These are phyloP conservation scores for Capronia americana DNA, from an alignment of 2,329 filamentous ascomycete species.

Conservation along the genomic window DNA sequence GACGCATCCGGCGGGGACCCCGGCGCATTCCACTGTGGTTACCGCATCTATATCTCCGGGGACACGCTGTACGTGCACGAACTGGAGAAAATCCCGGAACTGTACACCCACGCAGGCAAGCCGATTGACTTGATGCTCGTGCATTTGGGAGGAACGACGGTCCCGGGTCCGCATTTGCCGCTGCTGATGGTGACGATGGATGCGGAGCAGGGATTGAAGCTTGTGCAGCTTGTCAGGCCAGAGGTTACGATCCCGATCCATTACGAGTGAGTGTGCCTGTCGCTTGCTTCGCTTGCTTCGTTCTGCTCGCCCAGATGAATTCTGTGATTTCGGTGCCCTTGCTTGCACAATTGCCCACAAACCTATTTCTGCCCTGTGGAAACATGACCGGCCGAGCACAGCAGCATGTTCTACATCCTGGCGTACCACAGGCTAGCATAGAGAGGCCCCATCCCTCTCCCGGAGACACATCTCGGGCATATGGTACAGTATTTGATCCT, in stretches of 20 bases:
- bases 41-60: slow-evolving; percentile 70
- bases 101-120: slow-evolving; percentile 55
- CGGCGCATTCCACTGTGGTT: slow-evolving; percentile 54
- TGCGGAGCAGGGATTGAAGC: slow-evolving; percentile 64
- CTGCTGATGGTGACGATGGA: slow-evolving; percentile 74
- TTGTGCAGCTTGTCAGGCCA: slow-evolving; percentile 66
- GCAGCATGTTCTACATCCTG: not conserved
- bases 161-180: slow-evolving; percentile 64
- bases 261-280: slow-evolving; percentile 56
- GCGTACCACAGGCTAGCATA: not conserved
- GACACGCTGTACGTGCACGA: slow-evolving; percentile 70
- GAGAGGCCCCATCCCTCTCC: not conserved
- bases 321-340: not conserved
- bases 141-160: slow-evolving; percentile 70
- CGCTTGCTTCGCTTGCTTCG: not conserved
- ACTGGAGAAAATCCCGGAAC: slow-evolving; percentile 64
- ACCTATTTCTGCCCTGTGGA: not conserved
- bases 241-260: slow-evolving; percentile 69
- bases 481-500: not conserved
- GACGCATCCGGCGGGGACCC: slow-evolving; percentile 21
- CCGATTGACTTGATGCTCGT: slow-evolving; percentile 71
- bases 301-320: not conserved
- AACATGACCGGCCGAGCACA: not conserved
- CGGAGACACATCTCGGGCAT: not conserved
- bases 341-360: not conserved